Conservation (phyloP, 306 rosid species). For the Sphenostylis stenocarpa region DNA sequence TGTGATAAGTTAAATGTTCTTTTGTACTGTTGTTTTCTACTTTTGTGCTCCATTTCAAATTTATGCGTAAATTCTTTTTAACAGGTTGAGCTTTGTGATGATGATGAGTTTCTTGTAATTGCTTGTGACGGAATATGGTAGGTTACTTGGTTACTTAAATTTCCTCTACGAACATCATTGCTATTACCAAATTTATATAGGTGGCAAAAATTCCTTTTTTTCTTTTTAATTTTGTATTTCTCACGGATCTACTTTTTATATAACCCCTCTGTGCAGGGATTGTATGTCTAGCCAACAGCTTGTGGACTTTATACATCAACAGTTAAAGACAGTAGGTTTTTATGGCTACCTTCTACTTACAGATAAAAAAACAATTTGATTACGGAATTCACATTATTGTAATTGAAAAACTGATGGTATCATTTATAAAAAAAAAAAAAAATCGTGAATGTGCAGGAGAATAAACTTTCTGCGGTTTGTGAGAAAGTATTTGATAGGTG, state of each 20-base stretch:
- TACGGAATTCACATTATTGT: slow-evolving; percentile 6
- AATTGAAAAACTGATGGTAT: not conserved
- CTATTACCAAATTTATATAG: slow-evolving; percentile 9
- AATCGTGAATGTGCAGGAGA: slow-evolving; percentile 62
- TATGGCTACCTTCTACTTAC: not conserved
- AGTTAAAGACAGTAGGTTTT: slow-evolving; percentile 63
- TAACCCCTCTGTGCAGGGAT: slow-evolving; percentile 61
- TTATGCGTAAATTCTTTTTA: slow-evolving; percentile 21
- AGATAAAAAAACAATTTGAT: not conserved
- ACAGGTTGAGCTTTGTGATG: slow-evolving; percentile 83
- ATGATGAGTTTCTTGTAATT: slow-evolving; percentile 88
- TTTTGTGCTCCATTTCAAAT: slow-evolving; percentile 6
- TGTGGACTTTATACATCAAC: slow-evolving; percentile 71
- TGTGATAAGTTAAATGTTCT: slow-evolving; percentile 11
- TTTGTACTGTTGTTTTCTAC: not conserved
- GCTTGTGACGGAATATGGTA: slow-evolving; percentile 99
- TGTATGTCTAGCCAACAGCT: slow-evolving; percentile 97
- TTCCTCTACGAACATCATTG: slow-evolving; percentile 8
- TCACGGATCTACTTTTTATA: not conserved
- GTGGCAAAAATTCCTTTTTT: not conserved
- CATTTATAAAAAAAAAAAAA: not conserved
- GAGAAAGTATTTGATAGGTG: slow-evolving; percentile 92
- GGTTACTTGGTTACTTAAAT: slow-evolving; percentile 26
- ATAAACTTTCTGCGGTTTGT: slow-evolving; percentile 69
- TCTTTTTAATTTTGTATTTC: not conserved